phyloP scores from a whole-genome alignment of 768 basidiomycete species.

The Lentinula edodes region DNA sequence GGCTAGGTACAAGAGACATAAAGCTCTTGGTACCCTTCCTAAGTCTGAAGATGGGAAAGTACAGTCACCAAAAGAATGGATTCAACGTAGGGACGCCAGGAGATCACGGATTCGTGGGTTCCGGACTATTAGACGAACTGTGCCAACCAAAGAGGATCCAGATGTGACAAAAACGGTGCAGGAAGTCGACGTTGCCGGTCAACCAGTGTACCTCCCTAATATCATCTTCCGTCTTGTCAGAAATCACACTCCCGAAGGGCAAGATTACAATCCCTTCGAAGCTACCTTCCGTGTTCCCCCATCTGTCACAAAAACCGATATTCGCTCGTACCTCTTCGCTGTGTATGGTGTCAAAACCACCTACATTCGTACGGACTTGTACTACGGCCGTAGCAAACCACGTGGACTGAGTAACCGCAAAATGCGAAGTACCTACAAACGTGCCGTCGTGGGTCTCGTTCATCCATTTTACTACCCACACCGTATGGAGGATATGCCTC shows the following conservation, averaged over 20 bases:
- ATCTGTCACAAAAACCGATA: conserved; percentile 87
- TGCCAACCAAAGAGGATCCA: not conserved
- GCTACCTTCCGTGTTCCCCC: conserved; percentile 92
- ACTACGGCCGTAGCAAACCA: conserved; percentile 48
- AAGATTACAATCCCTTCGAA: conserved; percentile 90
- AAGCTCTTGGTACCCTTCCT: conserved; percentile 46
- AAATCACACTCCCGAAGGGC: conserved; percentile 69
- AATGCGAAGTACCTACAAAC: conserved; percentile 69
- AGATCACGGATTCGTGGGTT: conserved; percentile 69
- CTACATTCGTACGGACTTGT: conserved; percentile 95
- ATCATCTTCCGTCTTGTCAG: conserved; percentile 76
- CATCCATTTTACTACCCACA: conserved; percentile 94
- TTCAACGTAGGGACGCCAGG: conserved; percentile 46
- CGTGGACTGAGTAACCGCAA: conserved; percentile 24
- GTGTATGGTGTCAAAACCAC: conserved; percentile 88
- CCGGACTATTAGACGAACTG: conserved; percentile 27
- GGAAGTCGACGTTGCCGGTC: conserved; percentile 61
- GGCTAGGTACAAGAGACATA: conserved; percentile 53
- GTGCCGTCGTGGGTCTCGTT: conserved; percentile 85
- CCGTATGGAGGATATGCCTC: conserved; percentile 68
- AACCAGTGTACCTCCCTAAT: conserved; percentile 88
- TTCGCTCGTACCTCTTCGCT: conserved; percentile 77
- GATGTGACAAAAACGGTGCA: conserved; percentile 24
- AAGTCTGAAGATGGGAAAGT: conserved; percentile 11
- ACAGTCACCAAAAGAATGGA: conserved; percentile 52